Evolutionary conservation across 495 filamentous ascomycete species (phyloP), one percentile per base, ranked within the genome.

Genomic region (Trichoderma virens): DNA sequence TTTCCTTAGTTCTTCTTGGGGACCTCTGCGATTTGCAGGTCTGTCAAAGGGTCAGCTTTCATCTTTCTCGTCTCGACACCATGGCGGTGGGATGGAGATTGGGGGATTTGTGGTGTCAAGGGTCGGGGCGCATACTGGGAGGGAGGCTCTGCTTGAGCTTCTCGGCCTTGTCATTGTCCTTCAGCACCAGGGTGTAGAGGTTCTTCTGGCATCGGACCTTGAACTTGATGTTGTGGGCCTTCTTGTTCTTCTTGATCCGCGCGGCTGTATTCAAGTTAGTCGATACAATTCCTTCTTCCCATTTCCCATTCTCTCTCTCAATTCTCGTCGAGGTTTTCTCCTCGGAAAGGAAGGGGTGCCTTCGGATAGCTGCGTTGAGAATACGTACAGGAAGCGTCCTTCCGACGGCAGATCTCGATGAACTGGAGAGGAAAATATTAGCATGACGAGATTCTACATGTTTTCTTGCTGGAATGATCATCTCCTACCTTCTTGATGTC

Each of bases 101-200:
- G 13, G n/a, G 23, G 23, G 4, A 56, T 27, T 51, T n/a, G n/a
- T n/a, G n/a, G n/a, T n/a, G n/a, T n/a, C n/a, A 16, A n/a, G 16
- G 35, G 32, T 32, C 27, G 64, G 67, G 59, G 41, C 71, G 81
- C 89, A 73, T 89, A 98, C 94, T 85, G 73, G 94, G 95, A 67
- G 94, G 95, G 65, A 99, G 83, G 79, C 86, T 91, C 87, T 98
- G 93, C 90, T 97, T 98, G 68, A 99, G 88, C 90, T 99, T 99
- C 83, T 98, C 94, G 76, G 93, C 94, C 90, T 97, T 98, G 71
- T 97, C 94, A 72, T 87, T 84, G 81, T 98, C 91, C 85, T 96
- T 96, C 72, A 99, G 88, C 75, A 94, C 89, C 67, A 98, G 88
- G 70, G 95, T 96, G 88, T 99, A 99, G 70, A 98, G 82, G 83